Base-by-base conservation (phyloP, 257 asterid species). In the Misopates orontium region DNA sequence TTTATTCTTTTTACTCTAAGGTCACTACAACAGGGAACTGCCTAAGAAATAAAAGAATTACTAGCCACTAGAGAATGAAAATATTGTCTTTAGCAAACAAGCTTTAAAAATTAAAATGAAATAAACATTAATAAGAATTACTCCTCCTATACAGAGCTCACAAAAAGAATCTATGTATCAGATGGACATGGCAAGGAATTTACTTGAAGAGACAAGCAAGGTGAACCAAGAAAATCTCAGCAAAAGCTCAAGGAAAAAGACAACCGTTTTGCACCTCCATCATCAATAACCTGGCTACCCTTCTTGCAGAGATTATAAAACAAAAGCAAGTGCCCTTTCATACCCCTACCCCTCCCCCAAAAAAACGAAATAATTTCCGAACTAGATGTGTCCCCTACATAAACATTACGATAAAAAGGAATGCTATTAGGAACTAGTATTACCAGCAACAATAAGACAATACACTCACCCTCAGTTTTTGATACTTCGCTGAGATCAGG, bases 401-500 rank as follows among this genome's bases (percentile, higher is more conserved):
- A 47, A 24, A 28, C 8, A 52, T 39, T 60, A 44, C 47, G 32
- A 62, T 40, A 23, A 31, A 8, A 53, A 40, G 50, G 20, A 41
- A 67, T 4, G 17, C 51, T 10, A 57, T 66, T 63, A 23, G 48
- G 50, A 66, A 54, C 42, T 54, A 53, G 20, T 64, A 61, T n/a
- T 51, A 75, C 72, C 28, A 60, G 56, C 51, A 70, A 70, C 36
- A 75, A 23, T 47, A 66, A 66, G 47, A 3, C 15, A 49, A 28
- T 36, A 39, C 20, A 80, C 95, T 84, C 78, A 93, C 97, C 95
- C 60, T 80, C 92, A 63, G 79, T 64, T 71, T 87, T 84, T 54
- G 90, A 80, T 39, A 63, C 69, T 57, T 56, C 82, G 61, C 80
- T 56, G 25, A 59, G 81, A 60, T 82, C 84, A 47, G 68, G 68